phyloP scores from a whole-genome alignment of 352 stramenopile genomes.

The Phytophthora brassicae region DNA sequence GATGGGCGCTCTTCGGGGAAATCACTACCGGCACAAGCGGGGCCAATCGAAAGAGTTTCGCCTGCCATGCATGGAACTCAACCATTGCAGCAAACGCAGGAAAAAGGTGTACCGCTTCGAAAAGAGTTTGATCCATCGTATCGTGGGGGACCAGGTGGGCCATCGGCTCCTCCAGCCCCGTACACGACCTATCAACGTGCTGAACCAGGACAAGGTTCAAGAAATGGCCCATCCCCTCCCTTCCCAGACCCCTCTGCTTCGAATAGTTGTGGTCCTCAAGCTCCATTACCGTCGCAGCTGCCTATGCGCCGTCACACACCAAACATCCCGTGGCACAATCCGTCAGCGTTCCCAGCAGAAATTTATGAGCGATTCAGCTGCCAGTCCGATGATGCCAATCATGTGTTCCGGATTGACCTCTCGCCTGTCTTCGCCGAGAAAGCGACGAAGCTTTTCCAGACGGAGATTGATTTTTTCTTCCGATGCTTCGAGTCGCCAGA shows the following conservation, averaged over 20 bases:
- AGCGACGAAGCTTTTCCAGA: constrained; percentile 48
- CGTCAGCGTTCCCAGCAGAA: constrained; percentile 45
- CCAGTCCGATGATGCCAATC: constrained; percentile 55
- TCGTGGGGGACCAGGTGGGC: constrained; percentile 5
- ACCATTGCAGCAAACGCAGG: constrained; percentile 23
- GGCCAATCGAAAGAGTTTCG: constrained; percentile 17
- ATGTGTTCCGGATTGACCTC: constrained; percentile 68
- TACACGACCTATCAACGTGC: constrained; percentile 17
- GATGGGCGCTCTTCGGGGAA: constrained; percentile 21
- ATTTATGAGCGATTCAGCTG: constrained; percentile 62
- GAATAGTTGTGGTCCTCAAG: constrained; percentile 24
- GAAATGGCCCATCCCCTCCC: constrained; percentile 12
- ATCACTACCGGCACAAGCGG: constrained; percentile 2
- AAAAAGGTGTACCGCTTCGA: constrained; percentile 13
- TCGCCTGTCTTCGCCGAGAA: constrained; percentile 57
- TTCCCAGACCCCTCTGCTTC: constrained; percentile 8
- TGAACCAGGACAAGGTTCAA: constrained; percentile 15
- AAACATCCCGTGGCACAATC: constrained; percentile 59
- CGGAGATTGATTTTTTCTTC: constrained; percentile 71
- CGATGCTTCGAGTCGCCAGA: constrained; percentile 78
- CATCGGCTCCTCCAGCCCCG: constrained; percentile 9
- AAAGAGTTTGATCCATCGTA: constrained; percentile 28
- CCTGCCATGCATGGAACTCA: constrained; percentile 14
- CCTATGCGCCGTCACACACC: constrained; percentile 31
- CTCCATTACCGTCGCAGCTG: constrained; percentile 21